Percentiles rank a stretch among this genome's conserved stretches.
These are phyloP conservation scores for Pseudocercospora fuligena DNA, from an alignment of 2,329 filamentous ascomycete species.

Conservation along the genomic window DNA sequence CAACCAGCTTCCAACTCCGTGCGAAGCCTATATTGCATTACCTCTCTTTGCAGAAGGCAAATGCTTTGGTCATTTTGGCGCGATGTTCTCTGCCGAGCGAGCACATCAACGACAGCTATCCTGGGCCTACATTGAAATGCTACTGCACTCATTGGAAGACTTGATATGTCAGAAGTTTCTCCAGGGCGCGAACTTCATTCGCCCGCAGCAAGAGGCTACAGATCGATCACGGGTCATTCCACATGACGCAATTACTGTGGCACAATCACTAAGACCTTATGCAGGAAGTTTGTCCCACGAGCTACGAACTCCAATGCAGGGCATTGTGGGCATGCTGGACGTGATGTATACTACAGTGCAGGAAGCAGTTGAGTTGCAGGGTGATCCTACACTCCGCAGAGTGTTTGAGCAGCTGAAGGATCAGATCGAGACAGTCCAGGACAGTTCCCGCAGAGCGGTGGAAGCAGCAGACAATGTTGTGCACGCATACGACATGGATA, in stretches of 20 bases:
- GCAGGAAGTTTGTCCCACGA: constrained; percentile 75
- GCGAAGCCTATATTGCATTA: constrained; percentile 69
- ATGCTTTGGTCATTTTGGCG: constrained; percentile 72
- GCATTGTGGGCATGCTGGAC: constrained; percentile 75
- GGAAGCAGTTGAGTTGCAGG: constrained; percentile 64
- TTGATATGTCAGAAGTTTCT: constrained; percentile 64
- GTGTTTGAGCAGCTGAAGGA: constrained; percentile 68
- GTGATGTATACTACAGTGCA: constrained; percentile 75
- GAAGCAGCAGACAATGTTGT: constrained; percentile 78
- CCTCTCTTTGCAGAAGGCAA: constrained; percentile 69
- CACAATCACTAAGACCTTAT: constrained; percentile 71
- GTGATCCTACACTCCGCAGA: constrained; percentile 55
- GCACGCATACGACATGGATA: constrained; percentile 75
- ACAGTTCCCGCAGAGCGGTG: constrained; percentile 72
- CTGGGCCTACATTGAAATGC: constrained; percentile 71
- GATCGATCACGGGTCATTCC: constrained; percentile 55
- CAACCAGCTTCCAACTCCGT: constrained; percentile 63
- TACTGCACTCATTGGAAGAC: constrained; percentile 71
- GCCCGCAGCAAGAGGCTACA: constrained; percentile 31
- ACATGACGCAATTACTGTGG: constrained; percentile 60
- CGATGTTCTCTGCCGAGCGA: constrained; percentile 72
- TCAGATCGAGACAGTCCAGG: constrained; percentile 74
- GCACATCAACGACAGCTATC: constrained; percentile 60
- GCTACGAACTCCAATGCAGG: constrained; percentile 74
- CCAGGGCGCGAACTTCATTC: constrained; percentile 56